Percentiles rank a stretch among this genome's conserved stretches.
Evolutionary conservation across 805 yeast genomes (phyloP).

Genomic region (Nakazawaea ishiwadae): DNA sequence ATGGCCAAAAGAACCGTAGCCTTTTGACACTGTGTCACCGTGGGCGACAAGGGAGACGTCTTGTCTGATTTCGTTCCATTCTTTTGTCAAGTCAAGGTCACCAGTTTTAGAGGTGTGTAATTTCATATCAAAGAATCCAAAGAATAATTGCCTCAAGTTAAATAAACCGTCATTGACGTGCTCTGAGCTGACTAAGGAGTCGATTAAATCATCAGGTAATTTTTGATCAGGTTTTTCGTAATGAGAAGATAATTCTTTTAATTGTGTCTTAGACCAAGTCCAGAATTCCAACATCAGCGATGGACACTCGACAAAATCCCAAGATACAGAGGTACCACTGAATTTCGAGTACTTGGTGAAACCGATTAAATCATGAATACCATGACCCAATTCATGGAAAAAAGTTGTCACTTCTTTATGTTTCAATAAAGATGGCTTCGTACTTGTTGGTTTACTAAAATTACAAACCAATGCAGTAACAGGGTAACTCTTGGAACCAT

Average conservation of each 20-base stretch:
- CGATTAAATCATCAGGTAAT: constrained; percentile 52
- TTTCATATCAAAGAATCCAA: constrained; percentile 72
- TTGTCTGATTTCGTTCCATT: constrained; percentile 66
- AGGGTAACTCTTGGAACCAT: constrained; percentile 53
- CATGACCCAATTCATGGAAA: constrained; percentile 90
- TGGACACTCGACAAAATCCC: constrained; percentile 91
- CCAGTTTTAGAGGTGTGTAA: constrained; percentile 48
- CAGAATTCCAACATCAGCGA: constrained; percentile 87
- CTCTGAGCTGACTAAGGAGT: constrained; percentile 57
- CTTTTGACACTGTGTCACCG: constrained; percentile 54
- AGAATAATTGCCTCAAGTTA: constrained; percentile 72
- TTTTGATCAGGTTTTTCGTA: constrained; percentile 51
- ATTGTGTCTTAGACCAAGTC: constrained; percentile 71
- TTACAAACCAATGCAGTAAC: constrained; percentile 80
- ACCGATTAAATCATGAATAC: constrained; percentile 74
- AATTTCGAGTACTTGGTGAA: constrained; percentile 60
- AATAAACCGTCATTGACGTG: constrained; percentile 73
- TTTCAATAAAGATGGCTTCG: constrained; percentile 69
- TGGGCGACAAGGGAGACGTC: constrained; percentile 55
- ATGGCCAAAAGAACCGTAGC: constrained; percentile 77
- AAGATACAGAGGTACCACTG: constrained; percentile 71
- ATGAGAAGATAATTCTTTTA: constrained; percentile 59
- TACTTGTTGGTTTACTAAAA: constrained; percentile 68
- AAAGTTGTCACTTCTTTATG: constrained; percentile 79
- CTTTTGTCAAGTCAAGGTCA: constrained; percentile 44